phyloP scores from a whole-genome alignment of 2,329 filamentous ascomycete genomes.

The Daldinia sp. region DNA sequence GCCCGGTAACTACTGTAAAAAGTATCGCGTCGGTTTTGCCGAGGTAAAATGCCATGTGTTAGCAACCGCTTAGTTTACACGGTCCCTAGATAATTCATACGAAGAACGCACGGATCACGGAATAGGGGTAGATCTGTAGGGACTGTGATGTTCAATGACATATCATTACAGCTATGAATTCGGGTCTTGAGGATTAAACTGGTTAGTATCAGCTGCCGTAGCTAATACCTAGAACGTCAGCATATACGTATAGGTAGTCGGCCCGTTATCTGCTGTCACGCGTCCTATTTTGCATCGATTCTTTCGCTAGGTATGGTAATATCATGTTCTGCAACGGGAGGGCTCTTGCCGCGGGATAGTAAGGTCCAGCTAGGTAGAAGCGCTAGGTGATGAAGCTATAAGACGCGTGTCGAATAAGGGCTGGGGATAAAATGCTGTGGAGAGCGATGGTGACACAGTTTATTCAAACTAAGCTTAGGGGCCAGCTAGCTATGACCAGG shows the following conservation, averaged over 20 bases:
- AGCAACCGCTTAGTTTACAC: not conserved
- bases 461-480: no score
- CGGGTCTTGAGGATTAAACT: not conserved
- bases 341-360: no score
- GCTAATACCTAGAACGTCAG: not conserved
- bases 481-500: not conserved
- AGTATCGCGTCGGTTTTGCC: not conserved
- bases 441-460: not conserved
- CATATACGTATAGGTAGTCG: no score
- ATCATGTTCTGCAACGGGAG: slow-evolving; percentile 22
- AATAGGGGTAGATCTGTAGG: not conserved
- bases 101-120: no score
- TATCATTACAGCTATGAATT: not conserved
- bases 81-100: not conserved
- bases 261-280: slow-evolving; percentile 4
- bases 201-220: not conserved
- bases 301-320: no score
- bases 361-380: no score
- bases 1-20: not conserved
- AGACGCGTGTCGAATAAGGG: not conserved
- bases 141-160: not conserved
- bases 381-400: no score
- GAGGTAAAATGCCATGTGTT: not conserved
- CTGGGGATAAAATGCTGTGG: no score
- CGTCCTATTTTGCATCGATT: not conserved